These are phyloP conservation scores for Elaeis guineensis DNA, from an alignment of 176 grass and related monocot species.

Conservation along the genomic window DNA sequence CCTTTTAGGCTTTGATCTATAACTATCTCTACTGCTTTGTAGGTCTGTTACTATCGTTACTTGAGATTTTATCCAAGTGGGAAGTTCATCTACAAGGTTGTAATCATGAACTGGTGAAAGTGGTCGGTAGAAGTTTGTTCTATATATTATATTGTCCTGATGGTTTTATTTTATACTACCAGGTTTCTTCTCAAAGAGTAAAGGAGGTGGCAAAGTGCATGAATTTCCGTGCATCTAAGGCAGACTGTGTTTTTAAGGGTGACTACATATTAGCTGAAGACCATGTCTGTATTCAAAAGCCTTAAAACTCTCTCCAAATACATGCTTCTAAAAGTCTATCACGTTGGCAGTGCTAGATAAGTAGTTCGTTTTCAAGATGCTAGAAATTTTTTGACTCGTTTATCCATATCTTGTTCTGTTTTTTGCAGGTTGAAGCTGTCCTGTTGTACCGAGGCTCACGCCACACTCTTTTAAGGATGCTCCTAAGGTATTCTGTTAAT, in stretches of 20 bases:
- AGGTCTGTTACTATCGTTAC: conserved; percentile 95
- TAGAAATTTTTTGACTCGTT: not conserved
- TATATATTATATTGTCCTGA: conserved; percentile 2
- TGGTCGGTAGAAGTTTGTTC: not conserved
- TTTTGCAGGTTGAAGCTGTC: conserved; percentile 56
- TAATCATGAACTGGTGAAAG: not conserved
- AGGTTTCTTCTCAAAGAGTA: conserved; percentile 84
- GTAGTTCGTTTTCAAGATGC: too few species aligned
- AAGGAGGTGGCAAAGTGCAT: conserved; percentile 93
- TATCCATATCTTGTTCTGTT: conserved; percentile 15
- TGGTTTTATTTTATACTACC: conserved; percentile 13
- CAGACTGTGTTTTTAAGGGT: conserved; percentile 82
- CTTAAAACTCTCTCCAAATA: too few species aligned
- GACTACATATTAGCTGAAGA: conserved; percentile 62
- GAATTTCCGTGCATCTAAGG: conserved; percentile 77
- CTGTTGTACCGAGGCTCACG: conserved; percentile 73
- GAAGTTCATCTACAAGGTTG: conserved; percentile 92
- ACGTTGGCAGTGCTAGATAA: too few species aligned
- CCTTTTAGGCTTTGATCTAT: not conserved
- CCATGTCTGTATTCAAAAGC: conserved; percentile 32
- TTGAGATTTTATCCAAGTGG: conserved; percentile 83
- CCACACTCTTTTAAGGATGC: conserved; percentile 72
- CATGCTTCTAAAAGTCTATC: too few species aligned
- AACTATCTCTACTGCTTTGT: conserved; percentile 5
- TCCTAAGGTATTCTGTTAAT: conserved; percentile 47